Evolutionary conservation across 139 green algal genomes (phyloP), one percentile per base, ranked within the genome.

Genomic region (Chlorella sp.): DNA sequence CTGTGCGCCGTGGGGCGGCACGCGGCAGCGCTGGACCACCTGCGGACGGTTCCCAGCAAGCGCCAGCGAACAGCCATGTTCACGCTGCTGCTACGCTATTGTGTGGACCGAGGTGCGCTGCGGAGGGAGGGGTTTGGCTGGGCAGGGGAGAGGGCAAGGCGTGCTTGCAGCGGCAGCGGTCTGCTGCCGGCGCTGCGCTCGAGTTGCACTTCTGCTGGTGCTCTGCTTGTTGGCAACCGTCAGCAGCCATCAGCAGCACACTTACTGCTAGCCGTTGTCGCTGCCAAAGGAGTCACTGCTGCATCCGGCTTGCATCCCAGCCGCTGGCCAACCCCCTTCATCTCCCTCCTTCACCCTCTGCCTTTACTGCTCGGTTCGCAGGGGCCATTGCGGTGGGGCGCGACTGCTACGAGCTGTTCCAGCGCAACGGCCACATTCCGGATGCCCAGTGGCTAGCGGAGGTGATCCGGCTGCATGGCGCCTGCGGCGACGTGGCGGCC

Each of bases 21-120:
- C 20, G 36, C 38, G 2, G 47, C 34, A 5, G 80, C 80, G 32
- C 65, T 78, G 9, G 25, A 55, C 21, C 41, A 78, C 32, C 47
- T 85, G 47, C 23, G 65, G 1, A 3, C 11, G 32, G 34, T 85
- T 26, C 67, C 80, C 2, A 30, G 47, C 65, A 78, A 69, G 65
- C 80, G 67, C 18, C 65, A 63, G 64, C 47, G 67, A 51, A 56
- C 80, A 34, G 28, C 44, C 80, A 78, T 85, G 65, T 71, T 21
- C 65, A 56, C 65, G 30, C 15, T 41, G 34, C 56, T 85, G 47
- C 65, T 85, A 32, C 44, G 32, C 21, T 36, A 51, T 2, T 78
- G 65, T 47, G 67, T 60, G 13, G 32, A 38, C 0, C 30, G 30
- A 34, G 80, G 80, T 78, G 65, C 12, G 80, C n/a, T 30, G 30